Base-by-base conservation (phyloP, 169 alveolate species). In the Babesia ovis region DNA sequence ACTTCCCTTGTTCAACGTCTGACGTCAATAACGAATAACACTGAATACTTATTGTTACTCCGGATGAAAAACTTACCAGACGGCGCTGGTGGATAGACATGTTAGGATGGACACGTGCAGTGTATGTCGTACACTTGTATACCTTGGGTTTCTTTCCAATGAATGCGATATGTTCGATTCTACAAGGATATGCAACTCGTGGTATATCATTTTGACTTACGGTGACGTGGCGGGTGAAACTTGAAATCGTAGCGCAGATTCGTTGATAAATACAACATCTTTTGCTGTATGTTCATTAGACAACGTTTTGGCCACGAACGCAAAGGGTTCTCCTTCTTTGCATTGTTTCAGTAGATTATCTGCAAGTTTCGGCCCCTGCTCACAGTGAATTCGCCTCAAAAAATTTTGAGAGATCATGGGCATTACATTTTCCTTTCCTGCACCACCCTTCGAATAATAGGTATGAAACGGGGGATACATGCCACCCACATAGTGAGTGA, bases 381-480 rank as follows among this genome's bases (percentile, higher is more conserved):
- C 14, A 39, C 62, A 37, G 37, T 4, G 45, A 2, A 48, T 20
- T 50, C 51, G 51, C 51, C 74, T 45, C 51, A 64, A 43, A 23
- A 43, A 46, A 32, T 64, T 64, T 64, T 64, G 45, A 18, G 74
- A 64, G 14, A 50, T 25, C 18, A 64, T 46, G 29, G 39, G 22
- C 29, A 35, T 2, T 2, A 2, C 22, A 22, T 9, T 2, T n/a
- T 46, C 53, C 62, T 39, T 64, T 29, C 50, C 23, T 11, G 18
- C 39, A 35, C 8, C 1, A 50, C 31, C 37, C 53, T 50, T 64
- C 18, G 74, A 9, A 37, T 64, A 64, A 34, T 48, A 64, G 25
- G 74, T 64, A 29, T 64, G 74, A 35, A 64, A 56, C 1, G 74
- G 74, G 35, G 74, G 74, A 64, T 64, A 50, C 62, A 64, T 32